A percentile compares a stretch with the other conserved stretches of the same genome.
Conservation (phyloP, 1,139 yeast genomes). For the Suhomyces ambrosiae region DNA sequence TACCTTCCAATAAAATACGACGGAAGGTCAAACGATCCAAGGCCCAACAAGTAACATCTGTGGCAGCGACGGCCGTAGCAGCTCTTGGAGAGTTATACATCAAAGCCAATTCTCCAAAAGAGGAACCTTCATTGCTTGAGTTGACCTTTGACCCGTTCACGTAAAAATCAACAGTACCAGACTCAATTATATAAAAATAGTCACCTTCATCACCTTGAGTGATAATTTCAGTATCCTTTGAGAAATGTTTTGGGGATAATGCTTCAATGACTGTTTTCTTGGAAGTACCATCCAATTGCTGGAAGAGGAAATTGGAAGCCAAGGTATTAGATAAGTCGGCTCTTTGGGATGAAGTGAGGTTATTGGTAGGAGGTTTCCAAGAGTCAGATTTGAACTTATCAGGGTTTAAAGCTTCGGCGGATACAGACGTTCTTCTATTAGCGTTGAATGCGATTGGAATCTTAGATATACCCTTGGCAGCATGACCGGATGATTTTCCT, state of each 20-base stretch:
- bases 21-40: conserved; percentile 92
- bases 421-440: conserved; percentile 82
- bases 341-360: conserved; percentile 65
- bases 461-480: conserved; percentile 24
- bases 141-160: conserved; percentile 76
- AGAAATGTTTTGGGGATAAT: conserved; percentile 67
- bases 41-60: conserved; percentile 76
- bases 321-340: conserved; percentile 70
- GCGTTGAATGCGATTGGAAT: conserved; percentile 69
- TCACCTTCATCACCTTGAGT: conserved; percentile 97
- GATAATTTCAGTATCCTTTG: conserved; percentile 68
- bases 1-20: conserved; percentile 84
- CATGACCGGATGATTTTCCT: conserved; percentile 8
- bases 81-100: conserved; percentile 99
- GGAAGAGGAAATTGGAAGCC: conserved; percentile 79
- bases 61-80: conserved; percentile 83
- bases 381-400: conserved; percentile 57
- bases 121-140: conserved; percentile 79
- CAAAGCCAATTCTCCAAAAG: conserved; percentile 94
- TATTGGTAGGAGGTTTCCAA: conserved; percentile 75
- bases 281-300: conserved; percentile 72
- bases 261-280: conserved; percentile 80
- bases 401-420: conserved; percentile 75
- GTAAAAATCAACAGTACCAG: conserved; percentile 79
- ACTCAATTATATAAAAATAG: conserved; percentile 85